Conservation (phyloP, 305 asterid species). For the Petunia hybrid region DNA sequence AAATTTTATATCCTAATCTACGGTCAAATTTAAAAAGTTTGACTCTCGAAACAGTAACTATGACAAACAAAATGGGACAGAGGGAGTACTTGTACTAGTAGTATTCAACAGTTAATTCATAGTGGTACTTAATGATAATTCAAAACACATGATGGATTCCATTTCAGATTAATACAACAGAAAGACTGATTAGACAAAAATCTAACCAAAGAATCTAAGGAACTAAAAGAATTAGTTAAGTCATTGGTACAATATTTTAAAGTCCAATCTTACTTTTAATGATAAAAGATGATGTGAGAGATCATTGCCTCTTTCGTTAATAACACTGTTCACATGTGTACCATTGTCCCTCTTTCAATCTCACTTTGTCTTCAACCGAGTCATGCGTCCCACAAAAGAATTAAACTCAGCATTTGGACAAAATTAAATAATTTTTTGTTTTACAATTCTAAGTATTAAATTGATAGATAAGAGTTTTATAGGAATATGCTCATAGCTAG, state of each 20-base stretch:
- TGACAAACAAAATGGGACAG: no score
- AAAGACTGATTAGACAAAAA: slow-evolving; percentile 26
- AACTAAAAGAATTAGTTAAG: slow-evolving; percentile 20
- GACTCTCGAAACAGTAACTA: no score
- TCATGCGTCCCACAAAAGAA: slow-evolving; percentile 24
- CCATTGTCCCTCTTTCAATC: slow-evolving; percentile 24
- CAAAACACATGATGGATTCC: slow-evolving; percentile 26
- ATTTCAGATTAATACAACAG: slow-evolving; percentile 30
- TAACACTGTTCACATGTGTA: slow-evolving; percentile 31
- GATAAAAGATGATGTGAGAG: slow-evolving; percentile 28
- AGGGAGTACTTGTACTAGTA: no score
- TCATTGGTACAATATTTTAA: background rate
- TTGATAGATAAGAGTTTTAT: slow-evolving; percentile 17
- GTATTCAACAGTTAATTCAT: no score
- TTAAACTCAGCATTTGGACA: slow-evolving; percentile 28
- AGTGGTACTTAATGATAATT: background rate
- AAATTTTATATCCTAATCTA: no score
- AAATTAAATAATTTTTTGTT: background rate
- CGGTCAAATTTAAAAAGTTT: no score
- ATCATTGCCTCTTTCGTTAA: slow-evolving; percentile 3
- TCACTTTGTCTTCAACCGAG: slow-evolving; percentile 22
- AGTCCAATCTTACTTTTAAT: background rate
- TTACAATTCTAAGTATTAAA: slow-evolving; percentile 29
- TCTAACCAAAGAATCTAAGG: slow-evolving; percentile 33
- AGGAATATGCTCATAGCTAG: background rate